Evolutionary conservation across 257 asterid genomes (phyloP), one percentile per base, ranked within the genome.

Genomic region (Handroanthus guayacan): DNA sequence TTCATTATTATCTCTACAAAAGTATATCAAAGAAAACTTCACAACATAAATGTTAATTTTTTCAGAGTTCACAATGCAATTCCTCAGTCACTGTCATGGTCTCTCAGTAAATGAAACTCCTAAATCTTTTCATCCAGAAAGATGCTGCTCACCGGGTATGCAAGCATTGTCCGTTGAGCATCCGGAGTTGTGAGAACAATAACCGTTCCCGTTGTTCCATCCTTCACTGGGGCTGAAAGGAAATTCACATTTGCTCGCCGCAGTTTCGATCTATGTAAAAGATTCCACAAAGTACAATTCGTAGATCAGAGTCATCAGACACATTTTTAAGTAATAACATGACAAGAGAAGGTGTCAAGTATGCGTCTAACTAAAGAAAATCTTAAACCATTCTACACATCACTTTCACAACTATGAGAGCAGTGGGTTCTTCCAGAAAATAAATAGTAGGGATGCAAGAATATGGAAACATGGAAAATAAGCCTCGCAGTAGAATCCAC

Each of bases 121-220:
- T 17, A 18, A 56, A 7, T 18, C 14, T 36, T 62, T 31, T 39
- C 67, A 65, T 9, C 18, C 16, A 48, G 18, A 41, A 52, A 66
- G 36, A 48, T 77, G 52, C 48, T 31, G 63, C 70, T 52, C 68
- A 95, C 99, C 98, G 91, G 98, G 82, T 92, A 87, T 11, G 99
- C 94, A 63, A 95, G 97, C 99, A 95, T 95, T 60, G 99, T 92
- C 11, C 99, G 90, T 72, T 93, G 99, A 80, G 99, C 99, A 82
- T 95, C 99, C 4, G 92, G 83, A 73, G 98, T 91, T 65, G 99
- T 95, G 77, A 95, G 90, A 79, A 95, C 99, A 81, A 95, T 93
- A 73, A 92, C 97, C 8, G 97, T 95, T 72, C 99, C 99, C 0
- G 99, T 95, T 17, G 98, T 95, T 81, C 98, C 97, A 78, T 89